Percentiles rank a stretch among this genome's conserved stretches.
phyloP scores from a whole-genome alignment of 257 asterid species.

The Solanum okadae region DNA sequence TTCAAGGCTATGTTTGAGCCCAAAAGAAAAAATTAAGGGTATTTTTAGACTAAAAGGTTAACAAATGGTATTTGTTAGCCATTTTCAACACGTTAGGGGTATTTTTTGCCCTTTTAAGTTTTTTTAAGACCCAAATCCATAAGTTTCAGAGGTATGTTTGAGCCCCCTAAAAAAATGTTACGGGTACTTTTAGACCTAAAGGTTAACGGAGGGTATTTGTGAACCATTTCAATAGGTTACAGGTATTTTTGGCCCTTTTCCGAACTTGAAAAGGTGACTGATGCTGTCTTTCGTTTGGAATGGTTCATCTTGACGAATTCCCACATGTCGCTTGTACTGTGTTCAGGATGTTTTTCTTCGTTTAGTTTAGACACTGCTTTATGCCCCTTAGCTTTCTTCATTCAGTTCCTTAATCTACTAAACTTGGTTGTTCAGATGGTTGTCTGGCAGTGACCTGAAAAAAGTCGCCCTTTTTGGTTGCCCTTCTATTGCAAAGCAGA shows the following conservation, averaged over 20 bases:
- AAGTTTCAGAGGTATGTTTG: background rate
- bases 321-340: background rate
- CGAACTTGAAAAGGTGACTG: background rate
- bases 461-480: constrained; percentile 71
- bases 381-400: background rate
- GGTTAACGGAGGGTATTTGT: background rate
- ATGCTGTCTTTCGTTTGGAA: background rate
- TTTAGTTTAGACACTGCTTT: background rate
- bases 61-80: background rate
- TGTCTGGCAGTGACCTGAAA: constrained; percentile 77
- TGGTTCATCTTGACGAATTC: background rate
- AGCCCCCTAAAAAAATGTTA: background rate
- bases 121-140: background rate
- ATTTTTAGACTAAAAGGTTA: background rate
- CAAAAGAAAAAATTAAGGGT: background rate
- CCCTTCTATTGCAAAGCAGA: constrained; percentile 43
- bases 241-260: background rate
- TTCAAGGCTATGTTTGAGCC: background rate
- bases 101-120: background rate
- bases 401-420: constrained; percentile 7
- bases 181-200: background rate
- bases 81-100: background rate
- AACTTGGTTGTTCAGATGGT: constrained; percentile 49
- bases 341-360: background rate
- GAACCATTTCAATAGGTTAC: background rate